phyloP scores from a whole-genome alignment of 2,329 filamentous ascomycete species.

The Dactylellina drechsleri region DNA sequence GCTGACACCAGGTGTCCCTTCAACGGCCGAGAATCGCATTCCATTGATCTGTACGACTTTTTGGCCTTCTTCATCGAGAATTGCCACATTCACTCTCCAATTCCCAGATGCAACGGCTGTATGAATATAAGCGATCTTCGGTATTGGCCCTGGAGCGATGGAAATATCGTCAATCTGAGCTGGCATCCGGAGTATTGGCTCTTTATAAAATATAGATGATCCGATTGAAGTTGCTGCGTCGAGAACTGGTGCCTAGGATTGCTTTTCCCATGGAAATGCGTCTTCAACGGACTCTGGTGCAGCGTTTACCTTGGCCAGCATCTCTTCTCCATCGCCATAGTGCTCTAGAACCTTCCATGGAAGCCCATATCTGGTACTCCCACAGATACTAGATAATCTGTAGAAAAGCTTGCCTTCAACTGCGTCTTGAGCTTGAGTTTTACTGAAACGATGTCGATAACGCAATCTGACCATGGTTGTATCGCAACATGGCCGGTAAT shows the following conservation, averaged over 20 bases:
- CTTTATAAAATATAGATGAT: conserved; percentile 62
- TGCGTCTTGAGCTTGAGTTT: conserved; percentile 13
- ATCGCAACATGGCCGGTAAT: not conserved
- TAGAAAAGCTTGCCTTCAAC: conserved; percentile 60
- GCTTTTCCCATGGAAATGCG: conserved; percentile 58
- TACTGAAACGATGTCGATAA: conserved; percentile 20
- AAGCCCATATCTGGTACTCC: conserved; percentile 63
- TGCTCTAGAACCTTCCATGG: conserved; percentile 63
- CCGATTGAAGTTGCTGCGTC: conserved; percentile 64
- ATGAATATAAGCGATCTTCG: conserved; percentile 56
- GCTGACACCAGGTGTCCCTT: conserved; percentile 58
- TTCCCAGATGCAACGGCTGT: not conserved
- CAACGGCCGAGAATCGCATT: conserved; percentile 63
- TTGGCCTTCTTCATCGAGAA: conserved; percentile 56
- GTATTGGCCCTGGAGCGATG: conserved; percentile 57
- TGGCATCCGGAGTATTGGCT: conserved; percentile 62
- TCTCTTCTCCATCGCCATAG: conserved; percentile 61
- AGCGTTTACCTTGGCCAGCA: conserved; percentile 61
- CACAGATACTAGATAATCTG: conserved; percentile 62
- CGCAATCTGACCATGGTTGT: too few species aligned
- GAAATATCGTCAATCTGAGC: conserved; percentile 59
- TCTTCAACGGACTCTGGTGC: conserved; percentile 57
- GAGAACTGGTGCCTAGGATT: conserved; percentile 62
- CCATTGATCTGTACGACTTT: conserved; percentile 60
- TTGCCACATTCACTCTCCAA: not conserved